These are phyloP conservation scores for Immersiporthe knoxdaviesiana DNA, from an alignment of 2,329 filamentous ascomycete genomes.

Conservation along the genomic window DNA sequence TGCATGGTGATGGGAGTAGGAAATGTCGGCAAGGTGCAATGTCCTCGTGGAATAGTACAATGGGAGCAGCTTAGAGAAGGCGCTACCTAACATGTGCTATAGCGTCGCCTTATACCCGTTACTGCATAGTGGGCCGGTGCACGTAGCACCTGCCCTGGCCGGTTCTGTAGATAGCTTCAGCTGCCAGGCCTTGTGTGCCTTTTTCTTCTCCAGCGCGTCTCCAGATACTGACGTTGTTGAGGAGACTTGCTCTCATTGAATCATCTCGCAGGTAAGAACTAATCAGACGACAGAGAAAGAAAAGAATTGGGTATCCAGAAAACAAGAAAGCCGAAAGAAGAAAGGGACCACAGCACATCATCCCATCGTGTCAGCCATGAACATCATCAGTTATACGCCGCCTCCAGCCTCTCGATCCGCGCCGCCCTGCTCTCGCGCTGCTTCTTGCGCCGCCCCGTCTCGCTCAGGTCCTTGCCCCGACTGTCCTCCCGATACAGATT, in stretches of 20 bases:
- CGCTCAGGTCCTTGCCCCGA: slow-evolving; percentile 14
- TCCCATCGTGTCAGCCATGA: not conserved
- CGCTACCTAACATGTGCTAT: too few relatives aligned
- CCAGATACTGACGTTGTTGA: too few relatives aligned
- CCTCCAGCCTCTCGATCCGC: slow-evolving; percentile 25
- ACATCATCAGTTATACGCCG: slow-evolving; percentile 4
- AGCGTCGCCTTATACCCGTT: too few relatives aligned
- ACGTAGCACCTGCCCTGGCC: not conserved
- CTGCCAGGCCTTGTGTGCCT: too few relatives aligned
- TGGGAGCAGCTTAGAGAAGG: too few relatives aligned
- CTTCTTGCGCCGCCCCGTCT: slow-evolving; percentile 18
- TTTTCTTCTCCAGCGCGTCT: too few relatives aligned
- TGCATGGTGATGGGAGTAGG: too few relatives aligned
- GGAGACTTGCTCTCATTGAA: too few relatives aligned
- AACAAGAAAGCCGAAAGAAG: not conserved
- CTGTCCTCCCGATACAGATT: slow-evolving; percentile 24
- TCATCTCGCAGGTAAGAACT: not conserved
- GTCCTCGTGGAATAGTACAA: too few relatives aligned
- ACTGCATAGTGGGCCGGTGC: not conserved
- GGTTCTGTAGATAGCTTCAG: too few relatives aligned
- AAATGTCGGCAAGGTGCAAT: too few relatives aligned
- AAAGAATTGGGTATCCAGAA: not conserved
- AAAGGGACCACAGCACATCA: not conserved
- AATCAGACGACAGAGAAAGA: not conserved
- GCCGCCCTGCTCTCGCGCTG: slow-evolving; percentile 28